Conservation (phyloP, 805 yeast species). For the Candida insectorum region DNA sequence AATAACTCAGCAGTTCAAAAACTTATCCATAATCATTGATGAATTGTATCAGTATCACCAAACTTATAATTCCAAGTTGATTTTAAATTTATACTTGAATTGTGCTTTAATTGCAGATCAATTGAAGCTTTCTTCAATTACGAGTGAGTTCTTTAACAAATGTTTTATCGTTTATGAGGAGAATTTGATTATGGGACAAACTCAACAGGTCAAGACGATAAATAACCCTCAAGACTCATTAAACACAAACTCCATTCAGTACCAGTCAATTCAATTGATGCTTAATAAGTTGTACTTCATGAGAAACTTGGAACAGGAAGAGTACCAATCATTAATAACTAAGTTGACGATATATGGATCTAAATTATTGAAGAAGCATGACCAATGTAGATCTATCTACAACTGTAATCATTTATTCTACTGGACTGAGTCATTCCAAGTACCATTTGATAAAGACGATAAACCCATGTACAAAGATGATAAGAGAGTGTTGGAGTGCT, state of each 20-base stretch:
- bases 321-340: conserved; percentile 78
- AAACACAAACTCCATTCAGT: conserved; percentile 48
- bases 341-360: conserved; percentile 86
- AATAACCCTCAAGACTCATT: conserved; percentile 36
- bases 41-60: conserved; percentile 53
- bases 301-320: conserved; percentile 53
- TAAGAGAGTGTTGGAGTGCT: conserved; percentile 84
- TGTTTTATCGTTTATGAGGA: conserved; percentile 83
- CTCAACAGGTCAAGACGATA: conserved; percentile 1
- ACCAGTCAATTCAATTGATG: conserved; percentile 45
- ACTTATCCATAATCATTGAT: conserved; percentile 62
- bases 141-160: conserved; percentile 86
- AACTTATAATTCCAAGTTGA: conserved; percentile 27
- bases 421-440: conserved; percentile 62
- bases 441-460: conserved; percentile 18
- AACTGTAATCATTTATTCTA: conserved; percentile 91
- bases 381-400: conserved; percentile 90
- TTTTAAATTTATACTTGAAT: conserved; percentile 54
- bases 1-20: conserved; percentile 63
- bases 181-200: conserved; percentile 27
- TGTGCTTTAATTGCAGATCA: conserved; percentile 82
- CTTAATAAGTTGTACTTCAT: conserved; percentile 43
- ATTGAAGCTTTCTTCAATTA: conserved; percentile 61
- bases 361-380: conserved; percentile 83
- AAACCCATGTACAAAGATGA: conserved; percentile 35